phyloP scores from a whole-genome alignment of 129 eudicot species.

The Gnaphalium uliginosum region DNA sequence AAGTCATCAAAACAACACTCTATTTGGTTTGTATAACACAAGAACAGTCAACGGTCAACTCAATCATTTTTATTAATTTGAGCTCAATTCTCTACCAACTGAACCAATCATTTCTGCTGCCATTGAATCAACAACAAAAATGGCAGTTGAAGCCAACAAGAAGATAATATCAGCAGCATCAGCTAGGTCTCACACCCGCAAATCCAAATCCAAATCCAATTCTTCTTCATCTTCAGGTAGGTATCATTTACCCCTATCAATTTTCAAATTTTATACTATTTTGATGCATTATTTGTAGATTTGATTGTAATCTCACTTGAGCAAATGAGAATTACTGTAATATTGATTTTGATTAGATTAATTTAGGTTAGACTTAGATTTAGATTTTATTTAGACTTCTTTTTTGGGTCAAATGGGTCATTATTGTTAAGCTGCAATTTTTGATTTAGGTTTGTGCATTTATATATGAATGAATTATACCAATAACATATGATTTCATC shows the following conservation, averaged over 20 bases:
- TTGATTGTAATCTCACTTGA: neutral
- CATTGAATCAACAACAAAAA: slow-evolving; percentile 16
- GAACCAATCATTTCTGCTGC: neutral
- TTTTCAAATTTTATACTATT: neutral
- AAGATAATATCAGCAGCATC: slow-evolving; percentile 72
- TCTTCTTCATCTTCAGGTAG: slow-evolving; percentile 49
- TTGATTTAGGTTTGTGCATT: no score
- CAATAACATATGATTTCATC: neutral
- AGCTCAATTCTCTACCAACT: neutral
- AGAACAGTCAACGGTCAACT: no score
- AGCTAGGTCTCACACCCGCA: slow-evolving; percentile 71
- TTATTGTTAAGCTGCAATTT: neutral
- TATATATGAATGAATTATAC: neutral
- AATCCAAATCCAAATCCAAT: slow-evolving; percentile 37
- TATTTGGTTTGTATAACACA: no score
- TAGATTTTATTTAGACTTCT: no score
- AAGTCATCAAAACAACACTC: no score
- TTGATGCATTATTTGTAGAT: neutral
- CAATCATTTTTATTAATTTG: neutral
- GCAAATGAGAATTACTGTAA: neutral
- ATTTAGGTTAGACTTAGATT: neutral
- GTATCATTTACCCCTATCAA: neutral
- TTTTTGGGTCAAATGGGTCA: no score
- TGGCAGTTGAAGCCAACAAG: slow-evolving; percentile 48
- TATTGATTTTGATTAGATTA: neutral